Evolutionary conservation across 352 stramenopile genomes (phyloP), one percentile per base, ranked within the genome.

Genomic region (Pythium apleroticum): DNA sequence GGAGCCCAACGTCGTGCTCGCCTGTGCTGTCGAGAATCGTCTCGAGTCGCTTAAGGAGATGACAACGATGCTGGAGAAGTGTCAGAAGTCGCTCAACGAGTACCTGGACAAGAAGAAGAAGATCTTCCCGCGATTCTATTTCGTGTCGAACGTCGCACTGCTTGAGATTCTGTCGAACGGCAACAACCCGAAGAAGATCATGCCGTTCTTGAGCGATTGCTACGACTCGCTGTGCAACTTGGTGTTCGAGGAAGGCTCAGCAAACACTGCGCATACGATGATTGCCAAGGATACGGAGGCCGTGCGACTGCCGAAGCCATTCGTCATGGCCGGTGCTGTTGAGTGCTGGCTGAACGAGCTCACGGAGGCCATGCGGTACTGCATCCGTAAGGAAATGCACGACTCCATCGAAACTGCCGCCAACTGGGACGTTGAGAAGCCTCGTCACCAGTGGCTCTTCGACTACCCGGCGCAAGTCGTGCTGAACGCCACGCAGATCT

Each of bases 361-460:
- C 17, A 96, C 88, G 0, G 88, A 95, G 45, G 84, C 81, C 10
- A 95, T 96, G 88, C 72, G 84, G 0, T 92, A 76, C 58, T 94
- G 84, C 45, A 85, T 96, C 20, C 76, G 80, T 0, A 93, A 93
- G 52, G 81, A 94, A 53, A 95, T 96, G 88, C 84, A 94, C 67
- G 85, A 96, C 54, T 84, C 86, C 7, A 88, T 96, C 20, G 86
- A 95, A 61, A 93, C 88, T 0, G 84, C 88, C 5, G 86, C 86
- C 1, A 95, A 95, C 60, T 96, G 86, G 95, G 97, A 99, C 49
- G 93, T 98, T 15, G 96, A 98, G 65, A 97, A 98, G 46, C 96
- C 97, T 39, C 84, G 97, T 8, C 96, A 99, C 46, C 90, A 98
- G 60, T 99, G 97, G 97, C 77, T 99, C 3, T 99, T 99, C 69